Conservation (phyloP, 306 rosid genomes). For the Cucumis cinereus region DNA sequence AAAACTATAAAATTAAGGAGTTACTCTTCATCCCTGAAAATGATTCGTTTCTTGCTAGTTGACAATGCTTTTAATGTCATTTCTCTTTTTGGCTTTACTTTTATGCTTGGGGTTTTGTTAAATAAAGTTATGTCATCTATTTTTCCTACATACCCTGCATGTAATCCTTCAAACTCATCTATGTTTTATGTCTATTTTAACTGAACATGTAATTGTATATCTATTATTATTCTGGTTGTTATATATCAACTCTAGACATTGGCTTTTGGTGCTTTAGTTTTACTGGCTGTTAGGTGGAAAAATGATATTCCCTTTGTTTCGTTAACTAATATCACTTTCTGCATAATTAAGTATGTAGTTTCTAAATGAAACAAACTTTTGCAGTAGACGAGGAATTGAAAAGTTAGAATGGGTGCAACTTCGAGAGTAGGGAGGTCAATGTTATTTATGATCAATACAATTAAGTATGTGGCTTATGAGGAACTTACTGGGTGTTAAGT, state of each 20-base stretch:
- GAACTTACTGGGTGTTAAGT: too few species aligned
- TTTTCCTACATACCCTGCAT: background rate
- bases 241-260: background rate
- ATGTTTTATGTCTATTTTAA: background rate
- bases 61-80: background rate
- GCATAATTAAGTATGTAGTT: constrained; percentile 13
- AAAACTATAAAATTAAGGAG: too few species aligned
- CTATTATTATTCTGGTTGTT: background rate
- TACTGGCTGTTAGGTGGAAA: background rate
- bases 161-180: background rate
- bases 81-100: constrained; percentile 9
- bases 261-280: background rate
- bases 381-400: constrained; percentile 48
- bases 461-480: too few species aligned
- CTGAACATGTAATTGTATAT: background rate
- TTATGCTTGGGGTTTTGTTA: background rate
- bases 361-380: constrained; percentile 8
- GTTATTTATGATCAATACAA: constrained; percentile 20
- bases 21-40: constrained; percentile 2
- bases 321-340: background rate
- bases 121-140: background rate
- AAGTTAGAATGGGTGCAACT: constrained; percentile 37
- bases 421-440: constrained; percentile 40
- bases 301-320: background rate
- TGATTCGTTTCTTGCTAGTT: background rate